Evolutionary conservation across 345 rosid genomes (phyloP).

Genomic region (Gossypioides kirkii): DNA sequence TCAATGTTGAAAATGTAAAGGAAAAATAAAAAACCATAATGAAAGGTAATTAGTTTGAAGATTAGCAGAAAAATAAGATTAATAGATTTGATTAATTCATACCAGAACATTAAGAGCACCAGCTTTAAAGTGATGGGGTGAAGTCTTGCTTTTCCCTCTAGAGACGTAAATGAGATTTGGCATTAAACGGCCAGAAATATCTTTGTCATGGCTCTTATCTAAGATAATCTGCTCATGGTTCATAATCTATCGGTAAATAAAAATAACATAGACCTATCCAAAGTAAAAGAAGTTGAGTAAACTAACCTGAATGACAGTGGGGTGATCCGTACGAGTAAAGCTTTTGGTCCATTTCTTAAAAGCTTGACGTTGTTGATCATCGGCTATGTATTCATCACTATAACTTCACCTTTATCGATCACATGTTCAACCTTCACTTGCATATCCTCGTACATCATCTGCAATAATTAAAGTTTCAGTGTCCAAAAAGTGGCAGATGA

Average conservation of each 20-base stretch:
- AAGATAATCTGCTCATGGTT: conserved; percentile 20
- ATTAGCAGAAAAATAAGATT: background rate
- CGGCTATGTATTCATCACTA: conserved; percentile 17
- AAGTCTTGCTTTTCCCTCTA: conserved; percentile 23
- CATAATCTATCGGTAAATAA: too few species aligned
- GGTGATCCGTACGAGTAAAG: conserved; percentile 43
- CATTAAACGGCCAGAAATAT: conserved; percentile 12
- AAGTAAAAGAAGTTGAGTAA: too few species aligned
- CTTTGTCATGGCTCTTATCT: conserved; percentile 17
- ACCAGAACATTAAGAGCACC: conserved; percentile 34
- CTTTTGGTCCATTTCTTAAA: conserved; percentile 29
- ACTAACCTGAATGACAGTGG: conserved; percentile 30
- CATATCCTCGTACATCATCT: conserved; percentile 49
- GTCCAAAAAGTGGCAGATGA: background rate
- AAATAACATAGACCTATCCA: too few species aligned
- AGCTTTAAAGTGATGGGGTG: conserved; percentile 32
- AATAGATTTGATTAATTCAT: background rate
- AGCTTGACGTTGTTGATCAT: conserved; percentile 16
- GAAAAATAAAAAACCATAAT: background rate
- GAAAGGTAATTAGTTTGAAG: background rate
- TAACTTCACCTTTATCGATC: conserved; percentile 32
- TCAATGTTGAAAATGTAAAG: background rate
- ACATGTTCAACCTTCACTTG: conserved; percentile 33
- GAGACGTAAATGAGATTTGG: conserved; percentile 31
- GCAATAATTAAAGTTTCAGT: background rate